phyloP scores from a whole-genome alignment of 331 rosid species.

The Saraca asoca region DNA sequence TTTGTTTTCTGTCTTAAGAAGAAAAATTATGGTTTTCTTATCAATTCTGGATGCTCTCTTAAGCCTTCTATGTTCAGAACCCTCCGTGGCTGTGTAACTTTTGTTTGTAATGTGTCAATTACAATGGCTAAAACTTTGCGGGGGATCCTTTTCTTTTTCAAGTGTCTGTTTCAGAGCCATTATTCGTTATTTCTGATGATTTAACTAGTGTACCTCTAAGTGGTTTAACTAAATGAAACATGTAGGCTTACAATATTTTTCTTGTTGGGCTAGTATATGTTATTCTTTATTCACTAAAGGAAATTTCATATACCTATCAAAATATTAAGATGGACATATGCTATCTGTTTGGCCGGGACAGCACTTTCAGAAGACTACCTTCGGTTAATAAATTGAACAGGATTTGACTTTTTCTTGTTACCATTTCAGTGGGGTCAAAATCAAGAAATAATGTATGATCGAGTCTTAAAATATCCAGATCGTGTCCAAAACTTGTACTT shows the following conservation, averaged over 20 bases:
- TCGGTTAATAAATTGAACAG: not conserved
- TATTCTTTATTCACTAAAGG: not conserved
- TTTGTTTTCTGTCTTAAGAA: not conserved
- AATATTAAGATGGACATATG: not conserved
- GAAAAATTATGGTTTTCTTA: not conserved
- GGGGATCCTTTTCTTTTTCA: not conserved
- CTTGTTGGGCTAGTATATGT: not conserved
- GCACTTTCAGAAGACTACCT: not conserved
- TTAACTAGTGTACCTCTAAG: not conserved
- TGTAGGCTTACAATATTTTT: no score
- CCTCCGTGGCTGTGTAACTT: no score
- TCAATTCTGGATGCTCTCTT: no score
- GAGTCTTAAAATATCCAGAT: slow-evolving; percentile 61
- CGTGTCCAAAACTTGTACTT: slow-evolving; percentile 70
- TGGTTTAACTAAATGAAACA: no score
- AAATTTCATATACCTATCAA: not conserved
- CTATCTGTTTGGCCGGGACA: not conserved
- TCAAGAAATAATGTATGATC: slow-evolving; percentile 51
- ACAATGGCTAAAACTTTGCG: not conserved
- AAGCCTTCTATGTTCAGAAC: no score
- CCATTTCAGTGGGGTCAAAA: slow-evolving; percentile 65
- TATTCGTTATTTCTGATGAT: no score
- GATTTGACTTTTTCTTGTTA: slow-evolving; percentile 11
- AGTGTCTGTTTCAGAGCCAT: not conserved
- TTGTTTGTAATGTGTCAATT: not conserved